phyloP scores from a whole-genome alignment of 257 asterid species.

The Cruciata laevipes region DNA sequence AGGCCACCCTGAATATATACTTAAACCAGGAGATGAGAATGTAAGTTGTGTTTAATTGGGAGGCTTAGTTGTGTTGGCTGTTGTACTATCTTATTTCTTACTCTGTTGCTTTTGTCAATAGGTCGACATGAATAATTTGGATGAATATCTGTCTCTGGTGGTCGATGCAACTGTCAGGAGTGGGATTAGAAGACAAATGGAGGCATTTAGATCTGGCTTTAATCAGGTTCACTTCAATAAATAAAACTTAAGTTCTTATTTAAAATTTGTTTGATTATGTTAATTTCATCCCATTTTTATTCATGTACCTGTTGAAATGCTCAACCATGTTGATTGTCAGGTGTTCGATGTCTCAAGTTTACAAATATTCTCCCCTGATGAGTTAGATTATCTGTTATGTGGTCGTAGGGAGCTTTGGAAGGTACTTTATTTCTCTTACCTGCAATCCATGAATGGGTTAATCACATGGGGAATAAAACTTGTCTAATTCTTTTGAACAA shows the following conservation, averaged over 20 bases:
- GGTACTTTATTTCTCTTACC: constrained; percentile 37
- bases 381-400: constrained; percentile 91
- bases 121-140: constrained; percentile 79
- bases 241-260: neutral
- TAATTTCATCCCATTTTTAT: neutral
- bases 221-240: constrained; percentile 49
- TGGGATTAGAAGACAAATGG: constrained; percentile 78
- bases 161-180: constrained; percentile 79
- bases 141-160: constrained; percentile 72
- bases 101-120: constrained; percentile 13
- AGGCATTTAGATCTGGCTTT: constrained; percentile 95
- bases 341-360: constrained; percentile 81
- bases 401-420: constrained; percentile 98
- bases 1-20: constrained; percentile 77
- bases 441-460: neutral
- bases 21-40: constrained; percentile 61
- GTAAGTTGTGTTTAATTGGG: constrained; percentile 28
- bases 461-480: neutral
- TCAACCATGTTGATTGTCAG: constrained; percentile 26
- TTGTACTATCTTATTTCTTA: constrained; percentile 3
- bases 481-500: constrained; percentile 16
- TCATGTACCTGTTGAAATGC: neutral
- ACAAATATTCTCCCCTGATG: constrained; percentile 85
- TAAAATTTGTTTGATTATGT: neutral
- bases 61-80: constrained; percentile 2